Base-by-base conservation (phyloP, 805 yeast genomes). In the Schizosaccharomyces cryophilus region DNA sequence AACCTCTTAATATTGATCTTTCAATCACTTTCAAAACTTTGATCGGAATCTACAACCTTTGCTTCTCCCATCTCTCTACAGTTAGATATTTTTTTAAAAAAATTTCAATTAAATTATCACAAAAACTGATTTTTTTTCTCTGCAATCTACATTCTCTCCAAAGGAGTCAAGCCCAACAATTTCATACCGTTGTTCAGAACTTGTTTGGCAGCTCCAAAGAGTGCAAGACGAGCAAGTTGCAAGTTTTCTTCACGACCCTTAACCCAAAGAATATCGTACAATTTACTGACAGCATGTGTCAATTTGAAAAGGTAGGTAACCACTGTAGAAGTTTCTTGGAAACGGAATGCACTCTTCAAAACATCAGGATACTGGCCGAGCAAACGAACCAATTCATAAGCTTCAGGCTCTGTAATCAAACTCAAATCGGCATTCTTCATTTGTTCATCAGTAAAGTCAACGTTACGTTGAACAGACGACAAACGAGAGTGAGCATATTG, bases 401-500 rank as follows among this genome's bases (percentile, higher is more conserved):
- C 95, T 64, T 78, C 78, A 58, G 82, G 82, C 72, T 87, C 95
- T 4, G 77, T 76, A 68, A 87, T 76, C 66, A 85, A 74, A 38
- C 78, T 74, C 68, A 74, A 78, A 70, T 86, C 80, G 61, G 83
- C 78, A 35, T 73, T 74, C 58, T 63, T 61, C 58, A 72, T 67
- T 59, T 69, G 69, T 59, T 65, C 66, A 54, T 62, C 63, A 21
- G 65, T 48, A 48, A 63, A 59, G 42, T 64, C 62, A 24, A 95
- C 80, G 67, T 86, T 87, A 76, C 97, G 84, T 74, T 87, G 89
- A 67, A 93, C 88, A 5, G 96, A 88, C 74, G 94, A 81, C 70
- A 93, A 81, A 74, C 98, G 86, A 24, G 97, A 88, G 74, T 93
- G 98, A 55, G 98, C 97, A 70, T 93, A 93, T 74, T 93, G 98